phyloP scores from a whole-genome alignment of 768 basidiomycete genomes.

The Termitomyces titanicus region DNA sequence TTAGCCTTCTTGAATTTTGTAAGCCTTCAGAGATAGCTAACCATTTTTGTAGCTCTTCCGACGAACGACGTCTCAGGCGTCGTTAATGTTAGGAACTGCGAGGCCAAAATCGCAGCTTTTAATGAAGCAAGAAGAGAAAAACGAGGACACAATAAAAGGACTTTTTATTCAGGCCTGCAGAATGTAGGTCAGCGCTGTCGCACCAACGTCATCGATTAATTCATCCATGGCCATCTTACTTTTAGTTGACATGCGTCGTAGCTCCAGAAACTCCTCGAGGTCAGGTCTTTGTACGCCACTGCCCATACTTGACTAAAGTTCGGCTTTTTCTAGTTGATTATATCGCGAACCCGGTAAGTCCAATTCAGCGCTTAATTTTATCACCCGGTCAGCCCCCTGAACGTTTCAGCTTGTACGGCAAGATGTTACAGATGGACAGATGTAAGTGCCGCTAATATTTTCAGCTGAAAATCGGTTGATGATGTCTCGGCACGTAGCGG shows the following conservation, averaged over 20 bases:
- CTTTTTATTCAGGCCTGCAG: constrained; percentile 8
- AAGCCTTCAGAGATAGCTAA: neutral
- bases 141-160: constrained; percentile 13
- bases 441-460: constrained; percentile 6
- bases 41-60: constrained; percentile 2
- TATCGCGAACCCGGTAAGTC: constrained; percentile 15
- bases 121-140: constrained; percentile 17
- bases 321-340: constrained; percentile 13
- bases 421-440: constrained; percentile 20
- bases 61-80: neutral
- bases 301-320: neutral
- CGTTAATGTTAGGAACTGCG: constrained; percentile 9
- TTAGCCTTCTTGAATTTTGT: neutral
- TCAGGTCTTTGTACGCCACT: neutral
- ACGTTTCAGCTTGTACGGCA: constrained; percentile 15
- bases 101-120: constrained; percentile 13
- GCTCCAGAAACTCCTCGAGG: constrained; percentile 19
- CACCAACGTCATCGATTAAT: neutral
- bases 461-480: neutral
- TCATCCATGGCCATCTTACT: neutral
- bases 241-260: constrained; percentile 15
- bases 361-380: neutral
- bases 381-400: neutral
- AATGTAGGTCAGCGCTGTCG: constrained; percentile 12
- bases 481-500: constrained; percentile 22